Evolutionary conservation across 2,329 filamentous ascomycete genomes (phyloP), one percentile per base, ranked within the genome.

Genomic region (Colletotrichum scovillei): DNA sequence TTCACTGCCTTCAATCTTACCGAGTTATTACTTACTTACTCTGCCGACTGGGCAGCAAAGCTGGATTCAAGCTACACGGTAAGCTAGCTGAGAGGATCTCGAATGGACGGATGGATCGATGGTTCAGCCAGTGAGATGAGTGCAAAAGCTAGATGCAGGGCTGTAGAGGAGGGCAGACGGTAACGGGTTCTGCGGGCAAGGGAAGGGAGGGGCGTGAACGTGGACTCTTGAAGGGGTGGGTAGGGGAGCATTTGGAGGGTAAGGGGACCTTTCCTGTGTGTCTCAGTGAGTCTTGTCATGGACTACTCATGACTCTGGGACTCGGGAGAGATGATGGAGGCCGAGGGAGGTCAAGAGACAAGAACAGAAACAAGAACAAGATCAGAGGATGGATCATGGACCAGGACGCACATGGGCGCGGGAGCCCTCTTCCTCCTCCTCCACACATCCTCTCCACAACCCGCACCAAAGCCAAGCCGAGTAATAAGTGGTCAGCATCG

Each of bases 101-200:
- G 57, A 28, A 59, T 55, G 52, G 56, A 55, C 9, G 35, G 57
- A 49, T 57, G 63, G 63, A 60, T 60, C 24, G 59, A 63, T 49
- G 38, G 59, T 19, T 32, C 59, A 19, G 26, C 38, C 24, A 49
- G 38, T 52, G 46, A 28, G 56, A 60, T 56, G 57, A 64, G 67
- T 63, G 24, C 38, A 46, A 52, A 26, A 19, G 28, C 19, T n/a
- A 49, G 28, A 30, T 59, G 42, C 65, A 69, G 64, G 69, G 64
- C 69, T 72, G 60, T 46, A 67, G 56, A 57, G 55, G 60, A 38
- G 66, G 32, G 22, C 28, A 22, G 30, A 28, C 30, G n/a, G 26
- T 32, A 38, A 30, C 24, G 46, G 30, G 30, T 22, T 22, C 26
- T 46, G 55, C 49, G 30, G 56, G 32, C 42, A 52, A 26, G 30